Conservation (phyloP, 164 flowering plant genomes). For the Liriodendron chinense region DNA sequence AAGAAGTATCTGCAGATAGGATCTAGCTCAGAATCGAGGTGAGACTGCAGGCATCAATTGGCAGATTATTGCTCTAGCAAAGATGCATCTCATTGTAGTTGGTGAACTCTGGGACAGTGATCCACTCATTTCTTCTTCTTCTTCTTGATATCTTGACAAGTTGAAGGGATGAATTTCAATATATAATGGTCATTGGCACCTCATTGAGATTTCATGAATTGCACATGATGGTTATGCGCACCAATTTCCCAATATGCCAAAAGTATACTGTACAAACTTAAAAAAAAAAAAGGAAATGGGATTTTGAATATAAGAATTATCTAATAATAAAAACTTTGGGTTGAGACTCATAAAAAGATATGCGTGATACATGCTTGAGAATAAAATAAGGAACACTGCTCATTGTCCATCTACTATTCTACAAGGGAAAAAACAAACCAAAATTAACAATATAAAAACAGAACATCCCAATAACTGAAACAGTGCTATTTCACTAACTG, state of each 20-base stretch:
- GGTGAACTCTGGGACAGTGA: neutral
- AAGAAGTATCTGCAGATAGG: too few species aligned
- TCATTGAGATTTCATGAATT: neutral
- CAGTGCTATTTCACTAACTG: neutral
- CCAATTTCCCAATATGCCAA: neutral
- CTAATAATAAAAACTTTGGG: neutral
- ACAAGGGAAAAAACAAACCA: neutral
- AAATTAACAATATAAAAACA: neutral
- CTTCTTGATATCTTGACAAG: neutral
- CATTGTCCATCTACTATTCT: neutral
- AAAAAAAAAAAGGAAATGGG: neutral
- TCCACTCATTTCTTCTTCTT: too few species aligned
- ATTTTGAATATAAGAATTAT: neutral
- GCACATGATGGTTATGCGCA: neutral
- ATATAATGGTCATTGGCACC: neutral
- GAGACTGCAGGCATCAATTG: neutral
- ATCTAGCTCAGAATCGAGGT: too few species aligned
- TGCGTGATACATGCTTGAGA: neutral
- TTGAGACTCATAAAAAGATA: neutral
- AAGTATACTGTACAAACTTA: neutral
- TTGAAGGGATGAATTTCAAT: neutral
- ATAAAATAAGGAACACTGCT: neutral
- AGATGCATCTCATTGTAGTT: neutral
- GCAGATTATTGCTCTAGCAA: neutral
- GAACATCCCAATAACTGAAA: neutral